phyloP scores from a whole-genome alignment of 495 filamentous ascomycete genomes.

The Aspergillus nanangensis region DNA sequence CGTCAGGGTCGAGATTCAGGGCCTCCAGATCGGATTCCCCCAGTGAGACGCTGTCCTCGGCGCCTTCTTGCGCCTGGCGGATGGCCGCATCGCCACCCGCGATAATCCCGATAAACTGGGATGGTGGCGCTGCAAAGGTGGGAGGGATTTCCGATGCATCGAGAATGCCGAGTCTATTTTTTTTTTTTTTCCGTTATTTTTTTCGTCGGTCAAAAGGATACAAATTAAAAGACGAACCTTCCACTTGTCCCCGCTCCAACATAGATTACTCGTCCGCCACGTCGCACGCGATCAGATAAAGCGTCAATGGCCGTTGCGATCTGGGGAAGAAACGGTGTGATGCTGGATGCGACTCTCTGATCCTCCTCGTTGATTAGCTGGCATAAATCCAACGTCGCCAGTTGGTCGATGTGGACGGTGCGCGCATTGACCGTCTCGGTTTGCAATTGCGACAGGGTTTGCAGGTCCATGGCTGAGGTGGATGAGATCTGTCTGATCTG shows the following conservation, averaged over 20 bases:
- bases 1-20: constrained; percentile 21
- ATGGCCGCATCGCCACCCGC: constrained; percentile 37
- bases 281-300: constrained; percentile 26
- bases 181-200: not conserved
- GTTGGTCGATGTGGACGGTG: constrained; percentile 26
- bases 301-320: constrained; percentile 30
- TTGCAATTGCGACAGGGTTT: constrained; percentile 24
- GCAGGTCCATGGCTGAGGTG: constrained; percentile 19
- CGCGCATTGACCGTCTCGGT: constrained; percentile 30
- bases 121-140: constrained; percentile 30
- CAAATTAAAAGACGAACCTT: constrained; percentile 27
- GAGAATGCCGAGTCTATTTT: constrained; percentile 31
- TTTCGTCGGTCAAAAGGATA: too few relatives aligned
- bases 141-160: constrained; percentile 38
- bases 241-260: constrained; percentile 39
- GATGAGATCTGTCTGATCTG: not conserved
- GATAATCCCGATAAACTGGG: constrained; percentile 33
- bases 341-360: constrained; percentile 23
- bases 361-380: constrained; percentile 31
- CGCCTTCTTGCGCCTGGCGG: constrained; percentile 34
- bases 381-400: constrained; percentile 34
- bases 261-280: constrained; percentile 35
- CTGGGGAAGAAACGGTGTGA: constrained; percentile 23
- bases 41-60: constrained; percentile 27
- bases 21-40: constrained; percentile 20